Base-by-base conservation (phyloP, 2,329 filamentous ascomycete species). In the Ceratocystis alfenasii region DNA sequence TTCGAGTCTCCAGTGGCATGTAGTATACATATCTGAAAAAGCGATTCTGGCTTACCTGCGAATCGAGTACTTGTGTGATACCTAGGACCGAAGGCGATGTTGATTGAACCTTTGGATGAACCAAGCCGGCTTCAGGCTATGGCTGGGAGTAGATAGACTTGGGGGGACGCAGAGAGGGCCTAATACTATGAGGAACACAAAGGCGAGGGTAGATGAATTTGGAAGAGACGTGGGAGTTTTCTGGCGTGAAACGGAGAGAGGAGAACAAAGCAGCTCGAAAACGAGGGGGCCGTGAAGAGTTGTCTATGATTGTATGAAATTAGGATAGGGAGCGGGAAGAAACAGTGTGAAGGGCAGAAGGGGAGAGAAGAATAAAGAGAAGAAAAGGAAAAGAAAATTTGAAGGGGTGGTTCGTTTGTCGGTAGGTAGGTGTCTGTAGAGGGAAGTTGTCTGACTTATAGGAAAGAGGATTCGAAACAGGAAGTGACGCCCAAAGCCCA, bases 391-490 rank as follows among this genome's bases (percentile, higher is more conserved):
- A 57, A 17, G 53, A 36, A 57, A 57, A 33, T 10, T 6, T 6
- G 53, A 57, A 36, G 17, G 28, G 28, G 53, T 30, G 10, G 53
- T 33, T 57, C 53, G 53, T 57, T 57, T 57, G 53, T 33, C 25
- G 53, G 53, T 7, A 57, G 53, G 53, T 10, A 25, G 22, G 22
- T 25, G 25, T 57, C 25, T 33, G 6, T 25, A 57, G 53, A 57
- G 53, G 53, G 53, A 17, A 57, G 53, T 33, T 57, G 25, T 57
- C 53, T 57, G 25, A 57, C 53, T 57, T 57, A 57, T 57, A 57
- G 53, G 53, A 57, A 57, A 57, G 53, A 36, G 53, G 25, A 33
- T 33, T 57, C 53, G 25, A 57, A 57, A 57, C 53, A 36, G 53
- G 53, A 57, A 57, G 15, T 57, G 28, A 57, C 53, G 28, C 53